Evolutionary conservation across 2,329 filamentous ascomycete species (phyloP).

Genomic region (Emericellopsis cladophorae): DNA sequence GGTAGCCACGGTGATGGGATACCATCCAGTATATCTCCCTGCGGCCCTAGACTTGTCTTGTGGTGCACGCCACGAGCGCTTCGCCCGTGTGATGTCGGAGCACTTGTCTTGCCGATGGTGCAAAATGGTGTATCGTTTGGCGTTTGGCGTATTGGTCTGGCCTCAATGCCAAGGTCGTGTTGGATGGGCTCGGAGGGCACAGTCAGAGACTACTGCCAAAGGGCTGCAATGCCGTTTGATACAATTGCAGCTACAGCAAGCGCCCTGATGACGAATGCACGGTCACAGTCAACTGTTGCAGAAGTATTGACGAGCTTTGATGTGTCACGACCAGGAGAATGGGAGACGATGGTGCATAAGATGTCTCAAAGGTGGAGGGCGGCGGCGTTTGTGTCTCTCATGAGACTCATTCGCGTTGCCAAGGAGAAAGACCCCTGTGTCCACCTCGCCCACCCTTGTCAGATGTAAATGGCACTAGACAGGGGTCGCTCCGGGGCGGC

Average conservation of each 20-base stretch:
- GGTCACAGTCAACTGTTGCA: no score
- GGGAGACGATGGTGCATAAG: conserved; percentile 12
- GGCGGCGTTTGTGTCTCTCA: conserved; percentile 8
- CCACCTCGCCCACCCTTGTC: not conserved
- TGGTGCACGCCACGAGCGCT: no score
- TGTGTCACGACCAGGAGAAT: not conserved
- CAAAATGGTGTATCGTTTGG: no score
- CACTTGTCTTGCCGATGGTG: no score
- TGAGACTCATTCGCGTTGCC: conserved; percentile 4
- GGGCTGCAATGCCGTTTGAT: not conserved
- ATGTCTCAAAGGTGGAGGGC: conserved; percentile 19
- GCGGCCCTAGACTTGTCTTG: not conserved
- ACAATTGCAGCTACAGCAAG: not conserved
- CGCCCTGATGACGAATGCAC: not conserved
- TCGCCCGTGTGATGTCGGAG: no score
- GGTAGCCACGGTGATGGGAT: not conserved
- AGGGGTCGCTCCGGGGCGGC: not conserved
- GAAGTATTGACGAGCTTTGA: no score
- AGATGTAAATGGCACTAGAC: not conserved
- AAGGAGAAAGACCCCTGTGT: conserved; percentile 2
- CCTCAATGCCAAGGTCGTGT: no score
- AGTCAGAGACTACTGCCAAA: not conserved
- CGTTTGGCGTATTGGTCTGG: no score
- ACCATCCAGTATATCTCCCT: not conserved
- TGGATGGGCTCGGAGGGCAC: not conserved